Percentiles rank a stretch among this genome's conserved stretches.
phyloP scores from a whole-genome alignment of 2,329 filamentous ascomycete species.

The Dactylellina sp. region DNA sequence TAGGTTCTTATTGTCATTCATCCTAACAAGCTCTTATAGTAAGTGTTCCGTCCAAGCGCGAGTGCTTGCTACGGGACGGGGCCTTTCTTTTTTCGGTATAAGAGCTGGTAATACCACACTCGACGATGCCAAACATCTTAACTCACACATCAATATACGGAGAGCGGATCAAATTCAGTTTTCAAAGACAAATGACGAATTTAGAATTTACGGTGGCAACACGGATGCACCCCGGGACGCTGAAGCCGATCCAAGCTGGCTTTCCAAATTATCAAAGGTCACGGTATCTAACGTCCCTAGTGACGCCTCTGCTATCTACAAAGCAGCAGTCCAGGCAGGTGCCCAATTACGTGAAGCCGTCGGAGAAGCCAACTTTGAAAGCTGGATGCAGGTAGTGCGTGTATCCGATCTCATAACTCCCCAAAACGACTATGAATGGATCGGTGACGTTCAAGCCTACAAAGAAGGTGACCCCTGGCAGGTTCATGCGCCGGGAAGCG shows the following conservation, averaged over 20 bases:
- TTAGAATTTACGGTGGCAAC: not conserved
- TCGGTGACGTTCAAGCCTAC: not conserved
- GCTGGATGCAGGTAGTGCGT: not conserved
- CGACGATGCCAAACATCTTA: too few species aligned
- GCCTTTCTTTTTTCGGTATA: not conserved
- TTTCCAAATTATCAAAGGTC: not conserved
- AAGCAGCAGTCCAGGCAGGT: not conserved
- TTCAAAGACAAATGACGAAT: not conserved
- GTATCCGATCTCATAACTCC: not conserved
- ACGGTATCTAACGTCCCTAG: not conserved
- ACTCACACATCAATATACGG: not conserved
- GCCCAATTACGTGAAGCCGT: not conserved
- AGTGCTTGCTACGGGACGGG: not conserved
- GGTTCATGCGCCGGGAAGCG: not conserved
- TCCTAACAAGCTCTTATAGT: not conserved
- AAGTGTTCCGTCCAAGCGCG: not conserved
- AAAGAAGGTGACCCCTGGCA: not conserved
- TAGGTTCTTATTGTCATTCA: not conserved
- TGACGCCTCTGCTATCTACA: not conserved
- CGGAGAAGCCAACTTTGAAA: not conserved
- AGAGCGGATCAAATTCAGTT: not conserved
- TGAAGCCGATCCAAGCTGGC: slow-evolving; percentile 6
- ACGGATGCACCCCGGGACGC: not conserved
- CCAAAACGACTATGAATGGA: slow-evolving; percentile 4
- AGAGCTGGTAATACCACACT: not conserved